Conservation (phyloP, 805 yeast genomes). For the Cyberlindnera americana region DNA sequence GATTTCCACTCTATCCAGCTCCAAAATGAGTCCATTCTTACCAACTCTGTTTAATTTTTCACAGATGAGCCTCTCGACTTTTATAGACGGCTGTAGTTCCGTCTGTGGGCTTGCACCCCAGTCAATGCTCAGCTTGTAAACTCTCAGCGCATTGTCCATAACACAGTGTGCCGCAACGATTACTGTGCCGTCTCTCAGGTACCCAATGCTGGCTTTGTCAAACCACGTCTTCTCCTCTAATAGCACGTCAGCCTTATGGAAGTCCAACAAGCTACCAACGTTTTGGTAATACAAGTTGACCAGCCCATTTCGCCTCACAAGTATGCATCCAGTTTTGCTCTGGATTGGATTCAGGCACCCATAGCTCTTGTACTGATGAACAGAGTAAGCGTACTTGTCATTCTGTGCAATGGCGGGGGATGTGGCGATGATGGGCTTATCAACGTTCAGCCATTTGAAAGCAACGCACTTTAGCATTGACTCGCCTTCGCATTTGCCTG, state of each 20-base stretch:
- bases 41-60: slow-evolving; percentile 27
- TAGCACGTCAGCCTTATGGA: slow-evolving; percentile 35
- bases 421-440: slow-evolving; percentile 58
- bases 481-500: slow-evolving; percentile 21
- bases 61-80: slow-evolving; percentile 30
- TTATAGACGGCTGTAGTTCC: slow-evolving; percentile 37
- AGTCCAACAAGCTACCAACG: slow-evolving; percentile 53
- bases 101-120: slow-evolving; percentile 52
- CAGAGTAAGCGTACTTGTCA: slow-evolving; percentile 47
- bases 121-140: slow-evolving; percentile 42
- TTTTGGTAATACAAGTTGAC: slow-evolving; percentile 56
- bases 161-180: slow-evolving; percentile 41
- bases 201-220: slow-evolving; percentile 48
- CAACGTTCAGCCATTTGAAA: slow-evolving; percentile 71
- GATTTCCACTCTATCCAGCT: slow-evolving; percentile 36
- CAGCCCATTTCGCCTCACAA: slow-evolving; percentile 60
- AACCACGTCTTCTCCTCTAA: slow-evolving; percentile 33
- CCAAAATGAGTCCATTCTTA: slow-evolving; percentile 28
- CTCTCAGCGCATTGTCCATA: slow-evolving; percentile 33
- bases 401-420: slow-evolving; percentile 51
- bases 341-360: slow-evolving; percentile 67
- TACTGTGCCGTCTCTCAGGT: slow-evolving; percentile 43
- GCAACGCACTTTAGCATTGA: slow-evolving; percentile 35
- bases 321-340: slow-evolving; percentile 68
- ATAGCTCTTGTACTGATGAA: slow-evolving; percentile 53